These are phyloP conservation scores for Nematocida sp. DNA, from an alignment of 371 early-diverging fungal genomes.

Conservation along the genomic window DNA sequence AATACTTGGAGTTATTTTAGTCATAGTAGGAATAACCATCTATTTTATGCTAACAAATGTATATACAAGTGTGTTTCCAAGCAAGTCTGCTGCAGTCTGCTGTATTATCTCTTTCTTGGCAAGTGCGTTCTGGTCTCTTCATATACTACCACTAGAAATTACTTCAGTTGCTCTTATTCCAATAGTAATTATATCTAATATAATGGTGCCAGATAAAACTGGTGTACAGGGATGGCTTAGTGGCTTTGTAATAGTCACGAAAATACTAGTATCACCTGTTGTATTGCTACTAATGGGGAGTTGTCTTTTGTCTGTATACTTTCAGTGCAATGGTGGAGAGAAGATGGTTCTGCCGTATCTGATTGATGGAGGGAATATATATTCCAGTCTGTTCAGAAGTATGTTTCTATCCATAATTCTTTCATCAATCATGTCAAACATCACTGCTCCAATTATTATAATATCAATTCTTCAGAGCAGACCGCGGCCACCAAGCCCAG, in stretches of 20 bases:
- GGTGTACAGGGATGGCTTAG: not conserved
- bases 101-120: not conserved
- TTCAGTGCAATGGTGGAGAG: constrained; percentile 31
- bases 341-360: constrained; percentile 46
- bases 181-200: constrained; percentile 21
- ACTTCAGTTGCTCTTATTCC: constrained; percentile 40
- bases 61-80: not conserved
- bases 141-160: constrained; percentile 20
- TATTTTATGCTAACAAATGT: not conserved
- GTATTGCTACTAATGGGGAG: constrained; percentile 48
- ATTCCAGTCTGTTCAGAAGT: constrained; percentile 13
- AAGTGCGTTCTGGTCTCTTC: constrained; percentile 44
- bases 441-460: constrained; percentile 55
- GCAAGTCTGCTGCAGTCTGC: constrained; percentile 2
- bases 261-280: constrained; percentile 24
- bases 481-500: not conserved
- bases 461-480: constrained; percentile 25
- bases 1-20: not conserved
- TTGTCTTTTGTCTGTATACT: constrained; percentile 51
- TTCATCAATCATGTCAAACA: constrained; percentile 53
- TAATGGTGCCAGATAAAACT: constrained; percentile 3
- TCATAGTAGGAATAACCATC: not conserved
- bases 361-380: not conserved
- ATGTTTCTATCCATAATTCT: constrained; percentile 35
- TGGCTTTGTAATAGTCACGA: not conserved